These are phyloP conservation scores for Cutaneotrichosporon dermatis DNA, from an alignment of 1,284 basidiomycete genomes.

Conservation along the genomic window DNA sequence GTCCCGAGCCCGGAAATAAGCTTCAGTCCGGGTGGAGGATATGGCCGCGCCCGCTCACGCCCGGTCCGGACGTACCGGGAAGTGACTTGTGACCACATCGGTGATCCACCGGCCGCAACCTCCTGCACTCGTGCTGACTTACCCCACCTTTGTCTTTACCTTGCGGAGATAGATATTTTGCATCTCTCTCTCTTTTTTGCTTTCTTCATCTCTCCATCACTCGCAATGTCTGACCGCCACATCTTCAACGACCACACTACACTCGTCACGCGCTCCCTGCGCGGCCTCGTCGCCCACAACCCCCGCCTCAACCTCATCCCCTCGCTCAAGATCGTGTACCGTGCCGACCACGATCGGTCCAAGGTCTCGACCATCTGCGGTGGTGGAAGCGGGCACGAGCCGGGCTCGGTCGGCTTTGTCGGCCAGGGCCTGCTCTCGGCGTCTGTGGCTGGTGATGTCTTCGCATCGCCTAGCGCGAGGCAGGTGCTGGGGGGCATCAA, in stretches of 20 bases:
- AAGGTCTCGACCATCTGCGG: slow-evolving; percentile 52
- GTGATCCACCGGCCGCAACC: too few species aligned
- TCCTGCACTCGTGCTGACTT: too few species aligned
- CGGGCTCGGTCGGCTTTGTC: slow-evolving; percentile 45
- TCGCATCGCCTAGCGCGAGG: slow-evolving; percentile 53
- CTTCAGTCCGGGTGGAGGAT: background rate
- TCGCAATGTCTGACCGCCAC: slow-evolving; percentile 44
- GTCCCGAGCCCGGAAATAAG: slow-evolving; percentile 1
- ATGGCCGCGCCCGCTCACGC: background rate
- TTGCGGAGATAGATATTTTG: background rate
- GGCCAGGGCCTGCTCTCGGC: slow-evolving; percentile 50
- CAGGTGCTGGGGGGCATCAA: slow-evolving; percentile 52
- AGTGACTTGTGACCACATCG: background rate
- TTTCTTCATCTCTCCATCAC: background rate
- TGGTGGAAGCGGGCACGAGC: slow-evolving; percentile 53
- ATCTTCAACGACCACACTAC: slow-evolving; percentile 50
- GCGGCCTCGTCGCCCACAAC: slow-evolving; percentile 46
- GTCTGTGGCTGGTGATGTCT: slow-evolving; percentile 52
- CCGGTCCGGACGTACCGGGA: background rate
- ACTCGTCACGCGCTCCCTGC: slow-evolving; percentile 44
- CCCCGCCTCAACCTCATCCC: slow-evolving; percentile 46
- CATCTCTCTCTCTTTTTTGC: background rate
- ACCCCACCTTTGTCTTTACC: too few species aligned
- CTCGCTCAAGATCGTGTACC: slow-evolving; percentile 46
- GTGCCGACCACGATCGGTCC: slow-evolving; percentile 42